phyloP scores from a whole-genome alignment of 2,329 filamentous ascomycete genomes.

The Colletotrichum brevisporum region DNA sequence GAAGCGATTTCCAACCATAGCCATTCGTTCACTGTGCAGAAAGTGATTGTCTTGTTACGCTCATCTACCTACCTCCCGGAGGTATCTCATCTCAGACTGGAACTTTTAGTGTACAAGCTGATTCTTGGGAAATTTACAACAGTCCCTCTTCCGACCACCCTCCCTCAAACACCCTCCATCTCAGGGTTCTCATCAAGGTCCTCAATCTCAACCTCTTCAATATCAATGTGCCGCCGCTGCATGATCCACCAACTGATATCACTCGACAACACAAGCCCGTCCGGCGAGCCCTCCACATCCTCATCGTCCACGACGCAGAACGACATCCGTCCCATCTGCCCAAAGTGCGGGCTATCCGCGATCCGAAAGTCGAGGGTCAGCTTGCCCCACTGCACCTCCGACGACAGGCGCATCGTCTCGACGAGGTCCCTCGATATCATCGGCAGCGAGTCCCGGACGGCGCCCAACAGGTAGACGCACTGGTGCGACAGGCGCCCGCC shows the following conservation, averaged over 20 bases:
- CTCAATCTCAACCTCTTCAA: neutral
- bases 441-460: neutral
- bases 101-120: too few species aligned
- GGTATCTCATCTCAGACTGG: too few species aligned
- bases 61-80: neutral
- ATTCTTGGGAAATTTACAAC: too few species aligned
- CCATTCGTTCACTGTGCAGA: neutral
- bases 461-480: neutral
- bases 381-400: neutral
- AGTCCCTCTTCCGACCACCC: too few species aligned
- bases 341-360: neutral
- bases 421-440: neutral
- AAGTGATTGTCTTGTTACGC: neutral
- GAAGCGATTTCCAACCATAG: neutral
- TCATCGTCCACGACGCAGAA: conserved; percentile 8
- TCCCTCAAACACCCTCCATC: neutral
- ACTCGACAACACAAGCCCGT: neutral
- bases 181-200: neutral
- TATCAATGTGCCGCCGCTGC: neutral
- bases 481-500: neutral
- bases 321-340: neutral
- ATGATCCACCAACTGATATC: neutral
- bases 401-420: neutral
- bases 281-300: neutral
- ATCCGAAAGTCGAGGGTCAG: neutral